Percentiles rank a stretch among this genome's conserved stretches.
Conservation (phyloP, 345 rosid species). For the Arabidopsis arenosa region DNA sequence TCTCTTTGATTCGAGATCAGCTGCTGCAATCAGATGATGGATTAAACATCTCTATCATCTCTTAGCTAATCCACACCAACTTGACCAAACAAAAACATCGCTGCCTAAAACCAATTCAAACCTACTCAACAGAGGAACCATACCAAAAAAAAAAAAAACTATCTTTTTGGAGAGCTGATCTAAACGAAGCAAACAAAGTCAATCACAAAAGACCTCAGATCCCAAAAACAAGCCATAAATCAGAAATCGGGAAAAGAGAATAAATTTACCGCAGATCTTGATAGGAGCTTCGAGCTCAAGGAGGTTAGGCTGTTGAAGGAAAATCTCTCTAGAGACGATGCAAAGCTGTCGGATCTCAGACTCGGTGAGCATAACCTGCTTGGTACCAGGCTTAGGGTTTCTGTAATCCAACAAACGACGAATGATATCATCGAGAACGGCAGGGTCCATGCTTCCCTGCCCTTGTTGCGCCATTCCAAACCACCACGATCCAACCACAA, state of each 20-base stretch:
- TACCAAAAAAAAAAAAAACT: not conserved
- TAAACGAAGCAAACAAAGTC: not conserved
- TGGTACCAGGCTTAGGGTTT: conserved; percentile 62
- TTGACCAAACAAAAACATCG: conserved; percentile 37
- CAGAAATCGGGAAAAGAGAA: not conserved
- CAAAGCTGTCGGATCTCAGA: conserved; percentile 90
- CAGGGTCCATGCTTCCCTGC: conserved; percentile 67
- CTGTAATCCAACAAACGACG: conserved; percentile 65
- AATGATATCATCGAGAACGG: conserved; percentile 72
- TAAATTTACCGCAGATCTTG: conserved; percentile 84
- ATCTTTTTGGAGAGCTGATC: conserved; percentile 21
- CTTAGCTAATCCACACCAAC: conserved; percentile 26
- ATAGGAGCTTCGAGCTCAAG: conserved; percentile 93
- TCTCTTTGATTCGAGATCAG: conserved; percentile 42
- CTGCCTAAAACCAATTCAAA: conserved; percentile 39
- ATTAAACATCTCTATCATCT: conserved; percentile 42
- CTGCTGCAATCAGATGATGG: conserved; percentile 45
- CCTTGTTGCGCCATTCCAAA: conserved; percentile 61
- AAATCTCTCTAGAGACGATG: conserved; percentile 64
- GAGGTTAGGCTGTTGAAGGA: conserved; percentile 86
- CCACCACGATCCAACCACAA: conserved; percentile 17
- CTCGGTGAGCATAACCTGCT: conserved; percentile 83
- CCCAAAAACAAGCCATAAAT: conserved; percentile 16
- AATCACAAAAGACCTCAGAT: conserved; percentile 29
- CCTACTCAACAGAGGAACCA: not conserved